Percentiles rank a stretch among this genome's conserved stretches.
Evolutionary conservation across 208 protist species (phyloP).

Genomic region (Balamuthia mandrillaris): DNA sequence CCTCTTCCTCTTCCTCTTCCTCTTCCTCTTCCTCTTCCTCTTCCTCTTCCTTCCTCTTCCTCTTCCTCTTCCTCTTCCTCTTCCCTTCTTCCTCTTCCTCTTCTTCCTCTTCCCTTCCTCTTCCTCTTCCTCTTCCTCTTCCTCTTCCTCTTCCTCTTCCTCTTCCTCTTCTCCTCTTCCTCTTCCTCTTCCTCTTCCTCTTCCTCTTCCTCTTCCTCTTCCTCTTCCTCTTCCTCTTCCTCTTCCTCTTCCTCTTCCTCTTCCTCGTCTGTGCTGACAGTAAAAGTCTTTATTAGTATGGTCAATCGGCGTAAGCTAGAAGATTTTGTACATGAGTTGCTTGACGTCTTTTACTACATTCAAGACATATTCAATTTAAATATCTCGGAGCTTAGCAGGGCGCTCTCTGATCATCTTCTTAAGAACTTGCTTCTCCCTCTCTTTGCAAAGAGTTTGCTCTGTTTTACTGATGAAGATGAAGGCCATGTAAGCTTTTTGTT

Average conservation of each 20-base stretch:
- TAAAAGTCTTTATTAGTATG: no score
- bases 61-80: not conserved
- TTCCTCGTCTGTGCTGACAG: not conserved
- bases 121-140: not conserved
- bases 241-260: not conserved
- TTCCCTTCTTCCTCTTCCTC: not conserved
- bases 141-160: not conserved
- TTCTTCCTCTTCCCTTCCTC: not conserved
- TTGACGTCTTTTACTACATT: constrained; percentile 76
- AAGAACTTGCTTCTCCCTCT: not conserved
- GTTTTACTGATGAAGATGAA: not conserved
- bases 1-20: not conserved
- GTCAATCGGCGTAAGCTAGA: constrained; percentile 43
- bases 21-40: not conserved
- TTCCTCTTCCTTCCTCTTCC: not conserved
- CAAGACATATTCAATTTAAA: constrained; percentile 72
- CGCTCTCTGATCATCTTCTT: no score
- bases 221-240: not conserved
- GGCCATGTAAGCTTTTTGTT: not conserved
- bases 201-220: not conserved
- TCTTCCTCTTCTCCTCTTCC: not conserved
- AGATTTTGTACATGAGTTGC: constrained; percentile 62
- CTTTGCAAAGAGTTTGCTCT: not conserved
- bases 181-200: not conserved
- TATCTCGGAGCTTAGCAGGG: no score